phyloP scores from a whole-genome alignment of 1,139 yeast species.

The Oligophagozyma castellii region DNA sequence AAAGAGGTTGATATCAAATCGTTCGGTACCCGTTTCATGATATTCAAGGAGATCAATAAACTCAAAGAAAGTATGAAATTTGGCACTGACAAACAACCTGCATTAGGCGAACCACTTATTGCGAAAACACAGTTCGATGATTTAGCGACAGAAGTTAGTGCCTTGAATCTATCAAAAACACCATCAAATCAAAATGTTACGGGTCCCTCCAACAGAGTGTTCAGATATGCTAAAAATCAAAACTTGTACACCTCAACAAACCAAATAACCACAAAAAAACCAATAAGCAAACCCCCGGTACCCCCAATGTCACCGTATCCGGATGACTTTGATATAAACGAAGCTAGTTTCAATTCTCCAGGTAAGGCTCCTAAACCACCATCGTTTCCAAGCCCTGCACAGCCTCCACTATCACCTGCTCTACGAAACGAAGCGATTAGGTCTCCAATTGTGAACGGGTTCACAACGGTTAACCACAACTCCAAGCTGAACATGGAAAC shows the following conservation, averaged over 20 bases:
- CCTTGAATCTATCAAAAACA: not conserved
- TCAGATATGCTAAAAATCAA: too few species aligned
- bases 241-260: too few species aligned
- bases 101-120: not conserved
- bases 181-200: not conserved
- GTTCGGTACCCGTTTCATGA: constrained; percentile 89
- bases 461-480: too few species aligned
- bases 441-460: not conserved
- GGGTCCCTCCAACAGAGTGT: not conserved
- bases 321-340: constrained; percentile 5
- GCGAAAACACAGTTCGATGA: not conserved
- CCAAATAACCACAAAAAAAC: too few species aligned
- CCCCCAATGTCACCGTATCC: constrained; percentile 2
- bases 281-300: not conserved
- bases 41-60: constrained; percentile 71
- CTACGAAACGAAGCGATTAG: constrained; percentile 1
- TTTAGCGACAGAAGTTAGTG: not conserved
- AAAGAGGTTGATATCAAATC: constrained; percentile 85
- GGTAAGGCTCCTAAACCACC: constrained; percentile 53
- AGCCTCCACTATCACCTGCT: constrained; percentile 20
- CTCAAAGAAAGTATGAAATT: constrained; percentile 6
- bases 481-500: too few species aligned
- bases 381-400: constrained; percentile 33
- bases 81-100: constrained; percentile 1
- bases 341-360: constrained; percentile 37